Evolutionary conservation across 2,329 filamentous ascomycete species (phyloP), one percentile per base, ranked within the genome.

Genomic region (Penicillium thymicola): DNA sequence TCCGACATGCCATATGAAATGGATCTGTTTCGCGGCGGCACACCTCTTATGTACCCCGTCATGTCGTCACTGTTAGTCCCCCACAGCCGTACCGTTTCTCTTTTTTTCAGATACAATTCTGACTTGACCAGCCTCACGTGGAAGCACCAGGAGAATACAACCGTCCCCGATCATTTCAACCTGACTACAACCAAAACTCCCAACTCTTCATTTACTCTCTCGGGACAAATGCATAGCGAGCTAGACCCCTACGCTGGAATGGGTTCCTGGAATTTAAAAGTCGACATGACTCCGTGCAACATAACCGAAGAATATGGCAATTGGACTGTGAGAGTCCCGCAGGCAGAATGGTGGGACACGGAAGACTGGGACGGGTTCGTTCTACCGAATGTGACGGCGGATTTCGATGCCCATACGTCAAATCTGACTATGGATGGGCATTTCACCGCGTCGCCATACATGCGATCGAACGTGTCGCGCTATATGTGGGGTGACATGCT

Each of bases 341-440:
- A 46, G 6, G 11, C n/a, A 23, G 2, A 7, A 23, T 18, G 10
- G 11, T 46, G 43, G 28, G n/a, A 28, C 8, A 34, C n/a, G 3
- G 8, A 32, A 45, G 28, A 8, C 43, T 46, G 43, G 43, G n/a
- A 9, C 16, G 28, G 23, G 7, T 46, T 46, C 28, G 11, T 13
- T 30, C 6, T 46, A 23, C 43, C 43, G 28, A 30, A 14, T 25
- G 11, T 51, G 18, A 23, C 21, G 6, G 32, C 10, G 14, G 44
- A 16, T 9, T 40, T 51, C 11, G 43, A 37, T 25, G 48, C 54
- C 0, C 30, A 32, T 0, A 32, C 30, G 11, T 32, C 30, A 5
- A 59, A 51, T 23, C 41, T 55, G 36, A 45, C 45, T 3, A 10
- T 58, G 28, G 27, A 51, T n/a, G 32, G 45, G 2, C 11, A 40